These are phyloP conservation scores for Gilbertella persicaria DNA, from an alignment of 371 early-diverging fungal genomes.

Conservation along the genomic window DNA sequence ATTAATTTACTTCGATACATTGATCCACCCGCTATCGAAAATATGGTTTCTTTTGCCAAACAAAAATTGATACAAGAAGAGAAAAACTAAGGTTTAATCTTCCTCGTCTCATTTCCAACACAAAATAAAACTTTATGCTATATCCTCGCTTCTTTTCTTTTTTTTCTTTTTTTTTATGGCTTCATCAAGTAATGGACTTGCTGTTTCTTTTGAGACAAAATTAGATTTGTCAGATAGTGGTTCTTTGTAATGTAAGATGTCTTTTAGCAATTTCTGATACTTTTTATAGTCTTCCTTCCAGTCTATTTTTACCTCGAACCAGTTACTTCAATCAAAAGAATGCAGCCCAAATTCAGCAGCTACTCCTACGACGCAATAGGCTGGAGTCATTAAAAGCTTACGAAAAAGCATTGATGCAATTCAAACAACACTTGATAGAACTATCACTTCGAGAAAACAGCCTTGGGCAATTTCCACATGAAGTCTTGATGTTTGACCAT, in stretches of 20 bases:
- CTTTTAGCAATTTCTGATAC: neutral
- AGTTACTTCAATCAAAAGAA: conserved; percentile 14
- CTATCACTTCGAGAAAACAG: conserved; percentile 52
- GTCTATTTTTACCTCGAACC: conserved; percentile 13
- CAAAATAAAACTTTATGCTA: neutral
- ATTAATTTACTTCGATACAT: conserved; percentile 19
- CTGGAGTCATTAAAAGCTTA: conserved; percentile 17
- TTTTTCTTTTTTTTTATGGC: neutral
- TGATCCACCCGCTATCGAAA: conserved; percentile 12
- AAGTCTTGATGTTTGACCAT: conserved; percentile 55
- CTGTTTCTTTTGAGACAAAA: conserved; percentile 1
- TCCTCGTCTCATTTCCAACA: neutral
- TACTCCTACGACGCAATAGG: conserved; percentile 22
- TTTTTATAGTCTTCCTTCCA: conserved; percentile 17
- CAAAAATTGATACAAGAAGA: neutral
- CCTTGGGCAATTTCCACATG: conserved; percentile 52
- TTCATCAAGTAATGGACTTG: neutral
- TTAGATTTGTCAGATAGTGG: conserved; percentile 23
- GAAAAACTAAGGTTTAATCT: neutral
- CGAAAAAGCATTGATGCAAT: conserved; percentile 12
- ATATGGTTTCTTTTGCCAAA: conserved; percentile 21
- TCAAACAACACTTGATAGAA: conserved; percentile 27
- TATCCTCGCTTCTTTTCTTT: neutral
- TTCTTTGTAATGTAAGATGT: conserved; percentile 11
- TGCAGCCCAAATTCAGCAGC: conserved; percentile 12